Percentiles rank a stretch among this genome's conserved stretches.
phyloP scores from a whole-genome alignment of 2,329 filamentous ascomycete species.

The Gnomoniopsis smithogilvyi region DNA sequence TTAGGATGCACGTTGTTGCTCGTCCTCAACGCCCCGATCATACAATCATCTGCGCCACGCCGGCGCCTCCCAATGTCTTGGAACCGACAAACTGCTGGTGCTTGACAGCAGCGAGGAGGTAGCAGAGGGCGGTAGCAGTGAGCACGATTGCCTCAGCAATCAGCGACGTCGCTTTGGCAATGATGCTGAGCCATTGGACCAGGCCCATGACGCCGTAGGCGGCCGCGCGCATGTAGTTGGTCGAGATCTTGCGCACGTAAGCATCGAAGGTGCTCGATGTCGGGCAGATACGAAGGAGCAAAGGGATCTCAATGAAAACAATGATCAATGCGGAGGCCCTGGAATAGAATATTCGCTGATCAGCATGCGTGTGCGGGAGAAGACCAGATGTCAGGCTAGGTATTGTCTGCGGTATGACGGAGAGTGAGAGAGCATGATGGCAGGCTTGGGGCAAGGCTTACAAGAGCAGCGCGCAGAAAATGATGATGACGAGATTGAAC shows the following conservation, averaged over 20 bases:
- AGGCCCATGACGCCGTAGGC: conserved; percentile 80
- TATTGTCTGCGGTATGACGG: not conserved
- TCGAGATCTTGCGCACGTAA: conserved; percentile 87
- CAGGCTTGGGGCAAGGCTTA: conserved; percentile 33
- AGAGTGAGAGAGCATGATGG: not conserved
- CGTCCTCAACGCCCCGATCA: conserved; percentile 36
- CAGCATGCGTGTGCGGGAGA: not conserved
- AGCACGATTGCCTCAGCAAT: conserved; percentile 85
- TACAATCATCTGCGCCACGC: conserved; percentile 97
- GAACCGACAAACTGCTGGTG: conserved; percentile 85
- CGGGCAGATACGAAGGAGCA: conserved; percentile 95
- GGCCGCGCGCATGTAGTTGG: conserved; percentile 92
- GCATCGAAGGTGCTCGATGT: conserved; percentile 86
- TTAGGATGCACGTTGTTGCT: not conserved
- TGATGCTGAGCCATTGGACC: conserved; percentile 80
- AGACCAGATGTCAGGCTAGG: not conserved
- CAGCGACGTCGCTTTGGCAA: conserved; percentile 63
- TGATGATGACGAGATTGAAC: conserved; percentile 43
- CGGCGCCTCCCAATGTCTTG: conserved; percentile 92
- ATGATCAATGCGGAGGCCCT: conserved; percentile 71
- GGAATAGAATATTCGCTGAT: not conserved
- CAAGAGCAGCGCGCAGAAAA: conserved; percentile 53
- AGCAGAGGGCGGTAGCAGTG: conserved; percentile 74
- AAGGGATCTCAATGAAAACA: conserved; percentile 84
- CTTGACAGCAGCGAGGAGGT: conserved; percentile 74